Percentiles rank a stretch among this genome's conserved stretches.
These are phyloP conservation scores for Aspergillus spinulosporus DNA, from an alignment of 2,329 filamentous ascomycete genomes.

Conservation along the genomic window DNA sequence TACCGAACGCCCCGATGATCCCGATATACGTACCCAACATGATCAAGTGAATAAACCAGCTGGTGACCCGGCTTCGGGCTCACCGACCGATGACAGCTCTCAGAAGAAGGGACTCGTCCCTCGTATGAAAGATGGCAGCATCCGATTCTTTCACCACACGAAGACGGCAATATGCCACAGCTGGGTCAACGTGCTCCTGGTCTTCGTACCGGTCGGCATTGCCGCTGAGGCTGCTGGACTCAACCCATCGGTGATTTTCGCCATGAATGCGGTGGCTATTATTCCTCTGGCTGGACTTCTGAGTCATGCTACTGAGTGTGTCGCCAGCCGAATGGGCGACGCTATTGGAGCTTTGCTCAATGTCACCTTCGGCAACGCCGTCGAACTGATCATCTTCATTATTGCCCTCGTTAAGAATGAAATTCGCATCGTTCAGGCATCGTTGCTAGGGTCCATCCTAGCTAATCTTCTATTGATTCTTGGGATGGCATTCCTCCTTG, in stretches of 20 bases:
- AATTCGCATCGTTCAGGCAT: constrained; percentile 89
- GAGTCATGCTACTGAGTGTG: constrained; percentile 72
- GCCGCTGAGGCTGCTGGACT: constrained; percentile 41
- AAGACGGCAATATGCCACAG: constrained; percentile 39
- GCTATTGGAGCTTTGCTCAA: constrained; percentile 72
- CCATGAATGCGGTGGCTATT: constrained; percentile 73
- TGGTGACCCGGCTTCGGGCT: constrained; percentile 23
- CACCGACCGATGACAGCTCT: constrained; percentile 23
- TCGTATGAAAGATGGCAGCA: constrained; percentile 33
- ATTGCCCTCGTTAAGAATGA: constrained; percentile 78
- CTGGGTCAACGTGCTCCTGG: constrained; percentile 46
- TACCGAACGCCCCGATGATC: constrained; percentile 10
- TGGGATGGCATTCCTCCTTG: constrained; percentile 87
- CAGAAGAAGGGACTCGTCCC: constrained; percentile 25
- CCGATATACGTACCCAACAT: constrained; percentile 23
- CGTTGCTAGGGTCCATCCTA: constrained; percentile 83
- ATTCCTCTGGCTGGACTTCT: constrained; percentile 72
- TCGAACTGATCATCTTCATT: constrained; percentile 76
- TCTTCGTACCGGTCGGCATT: constrained; percentile 47
- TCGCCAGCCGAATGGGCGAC: constrained; percentile 70
- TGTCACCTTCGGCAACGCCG: constrained; percentile 76
- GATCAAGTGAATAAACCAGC: constrained; percentile 31
- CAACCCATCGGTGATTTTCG: constrained; percentile 66
- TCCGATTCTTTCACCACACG: constrained; percentile 37
- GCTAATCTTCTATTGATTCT: constrained; percentile 85